Evolutionary conservation across 305 asterid genomes (phyloP), one percentile per base, ranked within the genome.

Genomic region (Coffea humblotiana): DNA sequence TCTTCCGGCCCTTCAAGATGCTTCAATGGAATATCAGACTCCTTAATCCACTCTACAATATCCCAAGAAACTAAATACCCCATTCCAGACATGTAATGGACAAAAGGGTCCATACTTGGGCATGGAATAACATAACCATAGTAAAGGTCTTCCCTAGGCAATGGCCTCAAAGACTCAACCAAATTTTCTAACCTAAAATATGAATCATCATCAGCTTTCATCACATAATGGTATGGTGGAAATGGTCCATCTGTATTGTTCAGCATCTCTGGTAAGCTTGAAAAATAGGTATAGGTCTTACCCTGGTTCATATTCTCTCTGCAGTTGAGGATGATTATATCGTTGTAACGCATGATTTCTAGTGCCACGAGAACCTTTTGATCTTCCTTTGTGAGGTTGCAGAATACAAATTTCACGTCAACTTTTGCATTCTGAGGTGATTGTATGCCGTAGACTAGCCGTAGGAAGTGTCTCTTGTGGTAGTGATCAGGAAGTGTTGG

Each of bases 71-170:
- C 90, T n/a, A 93, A 78, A 76, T 93, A 93, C 2, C 98, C 98
- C 98, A 95, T 95, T 21, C 98, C 98, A 25, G 98, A 93, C 98
- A 95, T 95, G 86, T 95, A 95, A 47, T 88, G 92, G n/a, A 83
- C 88, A 45, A 91, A 95, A 0, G 98, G 97, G 40, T 95, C 90
- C 98, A 93, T 93, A 70, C 97, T 95, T 0, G 91, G 90, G 74
- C 98, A 95, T 1, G 98, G 98, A 45, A 95, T 90, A 2, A 95
- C 98, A 72, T 88, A 94, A 0, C 98, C 98, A 10, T 88, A 95
- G 87, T 95, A 93, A 82, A 95, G 77, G 71, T 93, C 98, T 51
- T 86, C 80, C 66, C 95, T 88, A 10, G 97, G 84, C 82, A 95
- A 83, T 6, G 97, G 92, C 75, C 63, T 78, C 1, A 95, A 56